Evolutionary conservation across 2,329 filamentous ascomycete genomes (phyloP), one percentile per base, ranked within the genome.

Genomic region (Aureobasidium melanogenum): DNA sequence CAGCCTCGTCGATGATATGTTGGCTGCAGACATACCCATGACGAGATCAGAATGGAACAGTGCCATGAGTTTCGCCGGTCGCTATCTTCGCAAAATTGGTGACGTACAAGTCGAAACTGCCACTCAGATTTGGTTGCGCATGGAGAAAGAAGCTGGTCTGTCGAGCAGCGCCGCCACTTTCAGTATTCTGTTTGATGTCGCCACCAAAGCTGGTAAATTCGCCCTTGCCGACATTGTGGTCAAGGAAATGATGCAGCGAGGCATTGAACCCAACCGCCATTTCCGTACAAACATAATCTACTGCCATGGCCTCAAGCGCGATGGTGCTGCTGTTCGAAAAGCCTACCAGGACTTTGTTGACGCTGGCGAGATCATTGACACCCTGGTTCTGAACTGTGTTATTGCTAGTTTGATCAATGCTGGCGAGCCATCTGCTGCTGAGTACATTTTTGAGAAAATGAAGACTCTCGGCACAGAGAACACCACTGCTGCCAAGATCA

Each of bases 171-270:
- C 84, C 52, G 87, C 91, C n/a, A 96, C 93, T 0, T 95, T 99
- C 74, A 96, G 94, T 70, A 88, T 97, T 50, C 81, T 99, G 14
- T 97, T 96, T 67, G 89, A 97, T 69, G 83, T 91, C 12, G 91
- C 94, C 1, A 84, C 90, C 66, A 95, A 94, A 72, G 85, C 90
- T 0, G 88, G 89, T 41, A 94, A 95, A 69, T 96, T 88, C 66
- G 79, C 80, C 0, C 82, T 97, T 24, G 92, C 91, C 3, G 89
- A 97, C 67, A 89, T 90, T 76, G 83, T 97, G 12, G 85, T 92
- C 67, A 80, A 84, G 61, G 92, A 97, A 75, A 92, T 97, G 86
- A 78, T 81, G 54, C 76, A 72, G 15, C 86, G 94, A 32, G 82
- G 83, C 0, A 76, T 93, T 57, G 72, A 77, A 14, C 86, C 87